Base-by-base conservation (phyloP, 495 filamentous ascomycete genomes). In the Penicillium nucicola region DNA sequence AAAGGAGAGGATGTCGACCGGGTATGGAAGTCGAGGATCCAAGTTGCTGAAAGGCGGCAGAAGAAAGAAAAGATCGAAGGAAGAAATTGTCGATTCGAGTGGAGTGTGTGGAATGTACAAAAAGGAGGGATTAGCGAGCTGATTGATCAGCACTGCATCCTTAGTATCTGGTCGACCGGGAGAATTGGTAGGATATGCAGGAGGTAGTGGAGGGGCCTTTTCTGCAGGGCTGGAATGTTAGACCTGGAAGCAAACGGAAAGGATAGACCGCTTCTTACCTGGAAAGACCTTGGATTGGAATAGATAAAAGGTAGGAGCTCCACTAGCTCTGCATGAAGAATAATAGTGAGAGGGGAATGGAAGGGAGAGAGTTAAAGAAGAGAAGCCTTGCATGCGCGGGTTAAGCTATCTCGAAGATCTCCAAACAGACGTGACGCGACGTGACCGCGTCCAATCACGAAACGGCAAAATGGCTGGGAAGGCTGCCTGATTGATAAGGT, bases 371-470 rank as follows among this genome's bases (percentile, higher is more conserved):
- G 36, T 37, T 51, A 50, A 47, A 61, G 41, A 28, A 52, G 42
- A 55, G 52, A 67, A 59, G 66, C 71, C 71, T 74, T 72, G 69
- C 70, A 69, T 71, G 58, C 64, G 64, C 66, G 71, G 69, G 46
- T 55, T 56, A 54, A 60, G 59, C 56, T 62, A 56, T 63, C 55
- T 33, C 45, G 56, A 57, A 51, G 70, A 71, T 67, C 69, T 53
- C 53, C 55, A 56, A 62, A 61, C 56, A 62, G 60, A 61, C 72
- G 70, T 70, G 66, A 72, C 71, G 71, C 73, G 69, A 76, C 73
- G 71, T 76, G 72, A 73, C 69, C 17, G 60, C 50, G 63, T 60
- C 70, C 65, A 74, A 74, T 74, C 68, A 62, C 67, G 62, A 36
- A 49, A 45, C 37, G 39, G 32, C 42, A 46, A 61, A 50, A 53